These are phyloP conservation scores for Yarrowia osloensis DNA, from an alignment of 805 yeast genomes.

Conservation along the genomic window DNA sequence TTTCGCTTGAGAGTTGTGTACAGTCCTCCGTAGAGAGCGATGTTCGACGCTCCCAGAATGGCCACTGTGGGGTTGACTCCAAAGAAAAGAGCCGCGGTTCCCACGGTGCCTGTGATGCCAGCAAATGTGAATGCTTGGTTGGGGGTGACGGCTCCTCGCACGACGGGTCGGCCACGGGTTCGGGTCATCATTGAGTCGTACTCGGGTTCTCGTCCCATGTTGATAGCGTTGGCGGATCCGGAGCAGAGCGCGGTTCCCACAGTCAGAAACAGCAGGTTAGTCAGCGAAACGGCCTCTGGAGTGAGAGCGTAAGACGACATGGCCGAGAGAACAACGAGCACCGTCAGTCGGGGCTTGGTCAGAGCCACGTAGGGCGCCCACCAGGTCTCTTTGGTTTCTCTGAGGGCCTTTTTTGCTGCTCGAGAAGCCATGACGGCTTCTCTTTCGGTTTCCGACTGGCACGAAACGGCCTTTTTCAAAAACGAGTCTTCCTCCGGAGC, in stretches of 20 bases:
- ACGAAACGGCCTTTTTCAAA: constrained; percentile 17
- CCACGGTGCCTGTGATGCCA: constrained; percentile 66
- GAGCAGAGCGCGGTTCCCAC: constrained; percentile 85
- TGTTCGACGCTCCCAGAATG: constrained; percentile 73
- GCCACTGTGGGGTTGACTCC: constrained; percentile 92
- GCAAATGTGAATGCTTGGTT: constrained; percentile 82
- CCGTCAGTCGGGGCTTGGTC: constrained; percentile 87
- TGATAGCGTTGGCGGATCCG: constrained; percentile 94
- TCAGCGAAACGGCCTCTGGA: constrained; percentile 74
- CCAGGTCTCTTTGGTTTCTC: neutral
- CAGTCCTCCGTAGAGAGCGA: constrained; percentile 81
- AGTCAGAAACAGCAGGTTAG: constrained; percentile 70
- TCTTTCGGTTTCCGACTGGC: constrained; percentile 22
- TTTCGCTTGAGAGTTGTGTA: constrained; percentile 88
- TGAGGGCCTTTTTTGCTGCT: constrained; percentile 18
- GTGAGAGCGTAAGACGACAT: constrained; percentile 93
- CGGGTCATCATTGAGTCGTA: constrained; percentile 86
- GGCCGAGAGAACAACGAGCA: constrained; percentile 84
- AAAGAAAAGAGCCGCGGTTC: constrained; percentile 63
- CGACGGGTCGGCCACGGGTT: constrained; percentile 88
- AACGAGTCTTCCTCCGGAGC: neutral
- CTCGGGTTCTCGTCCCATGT: constrained; percentile 94
- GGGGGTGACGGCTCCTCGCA: constrained; percentile 74
- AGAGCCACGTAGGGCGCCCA: constrained; percentile 59
- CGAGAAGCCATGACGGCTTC: constrained; percentile 11